phyloP scores from a whole-genome alignment of 148 eudicot genomes.

The Rhododendron williamsianum region DNA sequence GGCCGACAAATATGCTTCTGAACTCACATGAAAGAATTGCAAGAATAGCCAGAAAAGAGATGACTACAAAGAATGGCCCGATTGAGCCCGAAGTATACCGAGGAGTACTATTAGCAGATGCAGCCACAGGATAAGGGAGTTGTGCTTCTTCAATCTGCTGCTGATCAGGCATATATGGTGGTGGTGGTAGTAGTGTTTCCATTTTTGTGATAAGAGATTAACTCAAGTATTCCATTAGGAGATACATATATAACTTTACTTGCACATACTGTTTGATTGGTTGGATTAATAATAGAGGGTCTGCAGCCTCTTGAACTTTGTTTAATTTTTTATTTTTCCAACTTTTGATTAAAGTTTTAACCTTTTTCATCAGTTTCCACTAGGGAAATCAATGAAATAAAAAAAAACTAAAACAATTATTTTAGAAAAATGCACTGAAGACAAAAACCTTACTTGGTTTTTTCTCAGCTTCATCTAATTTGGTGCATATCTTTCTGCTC shows the following conservation, averaged over 20 bases:
- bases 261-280: neutral
- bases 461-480: neutral
- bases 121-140: constrained; percentile 12
- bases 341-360: neutral
- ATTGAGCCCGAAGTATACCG: constrained; percentile 22
- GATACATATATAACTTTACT: neutral
- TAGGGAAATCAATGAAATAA: neutral
- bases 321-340: neutral
- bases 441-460: neutral
- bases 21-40: constrained; percentile 22
- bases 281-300: neutral
- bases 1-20: constrained; percentile 14
- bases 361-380: neutral
- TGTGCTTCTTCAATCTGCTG: constrained; percentile 14
- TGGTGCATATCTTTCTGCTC: neutral
- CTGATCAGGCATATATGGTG: constrained; percentile 15
- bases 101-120: neutral
- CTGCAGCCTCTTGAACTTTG: neutral
- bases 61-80: constrained; percentile 32
- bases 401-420: neutral
- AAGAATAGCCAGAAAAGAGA: constrained; percentile 24
- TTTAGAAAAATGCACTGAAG: neutral
- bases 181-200: constrained; percentile 15
- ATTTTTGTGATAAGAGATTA: constrained; percentile 1
- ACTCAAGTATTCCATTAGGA: neutral